Evolutionary conservation across 305 asterid species (phyloP).

Genomic region (Fraxinus greggii): DNA sequence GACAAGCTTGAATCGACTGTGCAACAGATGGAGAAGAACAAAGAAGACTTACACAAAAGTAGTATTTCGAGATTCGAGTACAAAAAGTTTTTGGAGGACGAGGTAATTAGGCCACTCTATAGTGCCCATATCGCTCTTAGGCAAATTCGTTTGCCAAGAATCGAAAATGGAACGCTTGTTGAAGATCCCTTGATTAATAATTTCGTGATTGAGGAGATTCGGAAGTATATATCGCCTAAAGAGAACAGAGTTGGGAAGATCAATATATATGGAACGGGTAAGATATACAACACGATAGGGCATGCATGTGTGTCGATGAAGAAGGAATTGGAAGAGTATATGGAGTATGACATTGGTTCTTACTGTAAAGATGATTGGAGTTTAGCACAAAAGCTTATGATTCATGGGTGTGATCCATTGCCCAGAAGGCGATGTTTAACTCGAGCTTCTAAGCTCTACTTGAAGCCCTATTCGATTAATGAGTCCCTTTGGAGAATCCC

Average conservation of each 20-base stretch:
- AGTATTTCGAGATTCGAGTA: conserved; percentile 48
- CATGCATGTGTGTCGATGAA: conserved; percentile 68
- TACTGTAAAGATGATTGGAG: conserved; percentile 88
- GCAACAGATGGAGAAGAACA: conserved; percentile 51
- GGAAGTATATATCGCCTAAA: conserved; percentile 81
- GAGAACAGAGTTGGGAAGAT: conserved; percentile 54
- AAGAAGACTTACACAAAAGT: conserved; percentile 25
- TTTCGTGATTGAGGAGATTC: conserved; percentile 72
- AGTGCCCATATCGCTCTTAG: conserved; percentile 69
- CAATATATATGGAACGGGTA: conserved; percentile 60
- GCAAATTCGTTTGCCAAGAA: conserved; percentile 66
- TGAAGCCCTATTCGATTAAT: conserved; percentile 63
- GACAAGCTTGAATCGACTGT: conserved; percentile 64
- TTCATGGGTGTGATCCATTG: conserved; percentile 80
- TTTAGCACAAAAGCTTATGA: conserved; percentile 70
- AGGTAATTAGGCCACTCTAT: conserved; percentile 83
- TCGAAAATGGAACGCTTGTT: conserved; percentile 35
- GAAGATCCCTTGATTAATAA: conserved; percentile 67
- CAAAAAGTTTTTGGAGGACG: conserved; percentile 64
- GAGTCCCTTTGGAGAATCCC: conserved; percentile 82
- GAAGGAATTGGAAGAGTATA: conserved; percentile 70
- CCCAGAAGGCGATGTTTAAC: conserved; percentile 75
- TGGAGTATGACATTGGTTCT: conserved; percentile 85
- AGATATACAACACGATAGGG: conserved; percentile 67
- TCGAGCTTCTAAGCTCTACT: conserved; percentile 71